phyloP scores from a whole-genome alignment of 176 grass and related monocot species.

The Triticum monococcum region DNA sequence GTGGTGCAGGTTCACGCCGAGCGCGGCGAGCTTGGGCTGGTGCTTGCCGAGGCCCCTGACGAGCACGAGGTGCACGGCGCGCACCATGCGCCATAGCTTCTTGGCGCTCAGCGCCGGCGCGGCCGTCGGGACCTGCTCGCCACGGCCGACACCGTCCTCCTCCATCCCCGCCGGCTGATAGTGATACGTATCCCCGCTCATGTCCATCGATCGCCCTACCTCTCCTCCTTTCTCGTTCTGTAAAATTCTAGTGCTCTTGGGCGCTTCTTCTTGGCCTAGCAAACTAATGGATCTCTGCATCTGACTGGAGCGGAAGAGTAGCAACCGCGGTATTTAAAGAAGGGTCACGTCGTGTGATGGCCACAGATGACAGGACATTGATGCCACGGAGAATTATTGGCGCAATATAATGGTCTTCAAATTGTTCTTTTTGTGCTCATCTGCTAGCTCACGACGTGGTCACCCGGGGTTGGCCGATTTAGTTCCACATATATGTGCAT shows the following conservation, averaged over 20 bases:
- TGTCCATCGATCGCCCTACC: neutral
- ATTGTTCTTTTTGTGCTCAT: constrained; percentile 1
- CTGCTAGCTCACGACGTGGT: constrained; percentile 11
- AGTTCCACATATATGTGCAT: neutral
- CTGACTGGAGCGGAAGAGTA: neutral
- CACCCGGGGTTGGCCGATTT: neutral
- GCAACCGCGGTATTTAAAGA: constrained; percentile 37
- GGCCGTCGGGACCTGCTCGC: neutral
- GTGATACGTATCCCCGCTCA: neutral
- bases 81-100: constrained; percentile 52
- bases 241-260: neutral
- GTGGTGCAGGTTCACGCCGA: constrained; percentile 64
- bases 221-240: neutral
- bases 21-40: constrained; percentile 61
- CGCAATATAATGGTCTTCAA: neutral
- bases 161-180: constrained; percentile 31
- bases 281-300: neutral
- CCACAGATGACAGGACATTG: constrained; percentile 13
- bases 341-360: neutral
- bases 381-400: constrained; percentile 20
- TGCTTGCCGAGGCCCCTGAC: constrained; percentile 63
- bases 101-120: constrained; percentile 21
- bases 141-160: neutral
- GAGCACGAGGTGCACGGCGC: constrained; percentile 56
- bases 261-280: neutral